Evolutionary conservation across 2,329 filamentous ascomycete genomes (phyloP), one percentile per base, ranked within the genome.

Genomic region (Emericellopsis cladophorae): DNA sequence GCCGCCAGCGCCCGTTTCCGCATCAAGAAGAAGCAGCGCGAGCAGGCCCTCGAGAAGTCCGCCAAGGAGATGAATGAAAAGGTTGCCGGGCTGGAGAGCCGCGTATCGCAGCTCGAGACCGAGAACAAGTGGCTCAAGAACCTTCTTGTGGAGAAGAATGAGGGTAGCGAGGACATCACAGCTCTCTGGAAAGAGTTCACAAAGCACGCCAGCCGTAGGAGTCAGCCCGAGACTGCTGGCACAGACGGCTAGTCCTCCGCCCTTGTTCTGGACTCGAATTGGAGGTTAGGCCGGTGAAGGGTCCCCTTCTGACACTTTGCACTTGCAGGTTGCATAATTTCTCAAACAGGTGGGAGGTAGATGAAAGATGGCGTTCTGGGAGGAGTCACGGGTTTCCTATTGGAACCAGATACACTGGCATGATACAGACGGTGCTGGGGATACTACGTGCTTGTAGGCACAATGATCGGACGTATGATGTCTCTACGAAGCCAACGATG

Each of bases 1-100:
- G 87, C 87, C 26, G 87, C 87, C 42, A 88, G 81, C 49, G 87
- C 87, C 15, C 82, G 87, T 39, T 94, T 94, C 72, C 82, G 87
- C 44, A 79, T 92, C 57, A 94, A 94, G 78, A 94, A 94, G 81
- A 94, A 94, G 76, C 85, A 92, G 65, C 81, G 87, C 39, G 87
- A 94, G 67, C 84, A 89, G 60, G 82, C 84, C 8, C 76, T 93
- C 40, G 85, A 90, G 61, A 79, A 78, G 54, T 81, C 78, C 4
- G 81, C 86, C 52, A 87, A 88, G 61, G 87, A 93, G 50, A 84
- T 90, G 64, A 76, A 76, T 23, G 84, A 92, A 36, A 88, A 88
- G 64, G 83, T 89, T 40, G 68, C 75, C 15, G 67, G 69, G 15
- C 71, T 94, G 7, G 84, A 93, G 62, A 72, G 72, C 52, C 77